Conservation (phyloP, 176 grass and related monocot species). For the Cymbopogon citratus region DNA sequence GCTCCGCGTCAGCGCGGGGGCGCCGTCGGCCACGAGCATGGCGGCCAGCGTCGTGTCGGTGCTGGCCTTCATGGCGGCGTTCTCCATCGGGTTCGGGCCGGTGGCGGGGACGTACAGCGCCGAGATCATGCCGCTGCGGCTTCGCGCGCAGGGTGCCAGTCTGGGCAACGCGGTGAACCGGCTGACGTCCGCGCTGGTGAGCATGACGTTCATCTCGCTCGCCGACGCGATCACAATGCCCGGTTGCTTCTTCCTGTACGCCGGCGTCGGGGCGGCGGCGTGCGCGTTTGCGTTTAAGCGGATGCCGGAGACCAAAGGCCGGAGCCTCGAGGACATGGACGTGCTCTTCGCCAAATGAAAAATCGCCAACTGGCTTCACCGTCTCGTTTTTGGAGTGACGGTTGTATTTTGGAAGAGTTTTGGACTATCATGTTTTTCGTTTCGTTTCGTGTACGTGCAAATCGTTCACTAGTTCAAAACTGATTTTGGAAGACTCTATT, state of each 20-base stretch:
- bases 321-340: slow-evolving; percentile 50
- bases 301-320: slow-evolving; percentile 50
- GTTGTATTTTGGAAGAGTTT: too few species aligned
- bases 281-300: slow-evolving; percentile 29
- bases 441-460: too few species aligned
- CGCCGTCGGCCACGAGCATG: background rate
- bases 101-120: slow-evolving; percentile 23
- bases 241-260: slow-evolving; percentile 53
- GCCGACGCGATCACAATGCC: slow-evolving; percentile 34
- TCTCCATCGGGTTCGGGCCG: slow-evolving; percentile 26
- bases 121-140: slow-evolving; percentile 47
- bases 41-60: background rate
- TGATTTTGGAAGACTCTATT: too few species aligned
- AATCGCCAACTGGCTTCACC: too few species aligned
- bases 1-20: background rate
- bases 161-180: slow-evolving; percentile 39
- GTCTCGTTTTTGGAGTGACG: too few species aligned
- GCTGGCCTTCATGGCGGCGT: slow-evolving; percentile 29
- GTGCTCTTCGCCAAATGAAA: slow-evolving; percentile 27
- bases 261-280: background rate
- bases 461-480: too few species aligned
- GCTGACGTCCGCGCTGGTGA: slow-evolving; percentile 29
- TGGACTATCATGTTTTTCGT: too few species aligned
- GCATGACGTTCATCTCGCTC: slow-evolving; percentile 62
- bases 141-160: slow-evolving; percentile 40